Evolutionary conservation across 768 basidiomycete genomes (phyloP), one percentile per base, ranked within the genome.

Genomic region (Gymnopilus junonius): DNA sequence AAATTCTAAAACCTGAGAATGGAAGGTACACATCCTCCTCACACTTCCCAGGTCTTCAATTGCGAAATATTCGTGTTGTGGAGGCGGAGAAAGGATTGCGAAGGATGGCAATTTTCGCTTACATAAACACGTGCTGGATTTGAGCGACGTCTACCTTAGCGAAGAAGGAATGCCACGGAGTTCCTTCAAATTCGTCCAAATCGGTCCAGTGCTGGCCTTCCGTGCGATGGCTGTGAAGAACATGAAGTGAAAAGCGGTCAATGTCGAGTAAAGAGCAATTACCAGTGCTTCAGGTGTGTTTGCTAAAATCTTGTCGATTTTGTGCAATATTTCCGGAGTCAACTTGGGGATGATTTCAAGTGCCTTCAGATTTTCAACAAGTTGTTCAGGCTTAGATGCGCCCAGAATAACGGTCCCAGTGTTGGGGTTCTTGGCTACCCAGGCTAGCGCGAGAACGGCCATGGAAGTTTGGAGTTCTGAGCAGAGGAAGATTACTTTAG

Each of bases 381-480:
- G 73, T 68, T 92, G 91, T 62, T 86, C 79, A 2, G 85, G 82
- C 64, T 80, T 85, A 8, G 87, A 80, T 0, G 86, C 89, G 8
- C 90, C 90, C 54, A 90, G 79, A 67, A 91, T 89, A 63, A 90
- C 82, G 8, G 85, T 87, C 58, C 80, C 81, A 1, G 87, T 89
- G 73, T 88, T 87, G 8, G 87, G 85, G 73, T 90, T 88, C 66
- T 73, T 80, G 27, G 88, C 85, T 7, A 88, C 76, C 91, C 92
- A 94, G 10, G 93, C 92, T 50, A 94, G 83, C 2, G 93, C 88
- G 32, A 95, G 82, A n/a, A 86, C 83, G 32, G 85, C 76, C 42
- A 84, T 79, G 1, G 79, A 87, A 55, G 85, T 85, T 27, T 82
- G 82, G 34, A 94, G 79, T 64, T 86, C 84, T 85, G 67, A 17